Base-by-base conservation (phyloP, 2,329 filamentous ascomycete genomes). In the Curvularia eragrostidis region DNA sequence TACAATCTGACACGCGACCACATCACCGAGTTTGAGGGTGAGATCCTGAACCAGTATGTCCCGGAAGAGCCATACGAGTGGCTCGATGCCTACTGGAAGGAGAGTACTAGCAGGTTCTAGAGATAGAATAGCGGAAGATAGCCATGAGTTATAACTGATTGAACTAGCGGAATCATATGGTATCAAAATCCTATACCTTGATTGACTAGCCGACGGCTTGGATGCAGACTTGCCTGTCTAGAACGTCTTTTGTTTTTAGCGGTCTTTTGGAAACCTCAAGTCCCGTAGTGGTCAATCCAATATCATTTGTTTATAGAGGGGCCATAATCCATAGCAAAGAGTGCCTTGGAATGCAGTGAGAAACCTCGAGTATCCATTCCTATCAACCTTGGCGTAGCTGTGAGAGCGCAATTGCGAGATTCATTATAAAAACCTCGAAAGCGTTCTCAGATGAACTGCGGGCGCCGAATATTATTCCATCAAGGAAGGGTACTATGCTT, bases 1-100 rank as follows among this genome's bases (percentile, higher is more conserved):
- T 69, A 68, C 61, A 68, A 69, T 49, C 8, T 68, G 44, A 69
- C 67, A 0, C 65, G 67, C 23, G 67, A 69, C 42, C 56, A 50
- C 7, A 62, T 69, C 28, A 69, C 65, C 12, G 66, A 59, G 9
- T 69, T 67, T 23, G 59, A 66, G 43, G 67, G 67, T 3, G 58
- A 62, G 19, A 56, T 62, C 0, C n/a, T 61, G 24, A 64, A 63
- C 26, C 62, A 60, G 26, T 68, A 69, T 41, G 51, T 50, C n/a
- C 67, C 67, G 0, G 64, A 61, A 41, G 26, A 68, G 23, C 67
- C 67, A 18, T 69, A 69, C 18, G 59, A 64, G 57, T 69, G 67
- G 67, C 47, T 69, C 2, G 56, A 52, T 15, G 54, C 66, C 48
- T 69, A 64, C 61, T 69, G 67, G 67, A 59, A 64, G 1, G 41